Conservation (phyloP, 2,329 filamentous ascomycete species). For the Trichoderma endophyticum region DNA sequence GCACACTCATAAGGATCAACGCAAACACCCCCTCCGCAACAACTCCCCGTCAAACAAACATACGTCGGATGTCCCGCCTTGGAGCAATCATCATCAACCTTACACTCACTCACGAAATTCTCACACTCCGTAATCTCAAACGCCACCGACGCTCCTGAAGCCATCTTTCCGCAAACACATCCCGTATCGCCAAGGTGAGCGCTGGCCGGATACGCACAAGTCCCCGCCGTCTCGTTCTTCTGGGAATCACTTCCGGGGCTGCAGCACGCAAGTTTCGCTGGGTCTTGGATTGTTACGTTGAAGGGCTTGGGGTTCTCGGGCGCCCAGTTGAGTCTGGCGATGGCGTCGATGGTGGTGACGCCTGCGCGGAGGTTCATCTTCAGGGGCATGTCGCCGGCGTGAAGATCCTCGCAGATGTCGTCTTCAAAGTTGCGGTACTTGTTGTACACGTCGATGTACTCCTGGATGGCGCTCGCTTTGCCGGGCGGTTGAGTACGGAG, state of each 20-base stretch:
- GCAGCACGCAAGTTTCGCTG: slow-evolving; percentile 34
- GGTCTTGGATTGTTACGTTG: slow-evolving; percentile 36
- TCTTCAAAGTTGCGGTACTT: slow-evolving; percentile 28
- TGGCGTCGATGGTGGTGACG: slow-evolving; percentile 27
- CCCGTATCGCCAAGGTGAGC: slow-evolving; percentile 31
- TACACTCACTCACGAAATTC: slow-evolving; percentile 31
- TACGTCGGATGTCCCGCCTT: slow-evolving; percentile 25
- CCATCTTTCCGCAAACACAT: slow-evolving; percentile 36
- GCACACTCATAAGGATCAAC: slow-evolving; percentile 38
- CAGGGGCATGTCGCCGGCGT: slow-evolving; percentile 31
- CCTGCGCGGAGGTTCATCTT: slow-evolving; percentile 35
- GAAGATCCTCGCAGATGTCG: slow-evolving; percentile 36
- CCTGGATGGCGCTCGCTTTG: slow-evolving; percentile 28
- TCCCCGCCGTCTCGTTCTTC: slow-evolving; percentile 19
- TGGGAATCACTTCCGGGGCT: slow-evolving; percentile 27
- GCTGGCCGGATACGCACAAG: slow-evolving; percentile 32
- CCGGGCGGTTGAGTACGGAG: slow-evolving; percentile 17
- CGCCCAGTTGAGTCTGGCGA: slow-evolving; percentile 32
- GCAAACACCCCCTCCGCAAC: slow-evolving; percentile 36
- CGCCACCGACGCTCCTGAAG: slow-evolving; percentile 27
- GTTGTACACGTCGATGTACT: slow-evolving; percentile 34
- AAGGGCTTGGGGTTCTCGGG: slow-evolving; percentile 27
- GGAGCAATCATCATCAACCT: slow-evolving; percentile 29
- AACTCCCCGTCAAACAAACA: slow-evolving; percentile 36
- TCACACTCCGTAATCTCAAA: slow-evolving; percentile 35